phyloP scores from a whole-genome alignment of 208 protist species.

The Tetramitus jugosus region DNA sequence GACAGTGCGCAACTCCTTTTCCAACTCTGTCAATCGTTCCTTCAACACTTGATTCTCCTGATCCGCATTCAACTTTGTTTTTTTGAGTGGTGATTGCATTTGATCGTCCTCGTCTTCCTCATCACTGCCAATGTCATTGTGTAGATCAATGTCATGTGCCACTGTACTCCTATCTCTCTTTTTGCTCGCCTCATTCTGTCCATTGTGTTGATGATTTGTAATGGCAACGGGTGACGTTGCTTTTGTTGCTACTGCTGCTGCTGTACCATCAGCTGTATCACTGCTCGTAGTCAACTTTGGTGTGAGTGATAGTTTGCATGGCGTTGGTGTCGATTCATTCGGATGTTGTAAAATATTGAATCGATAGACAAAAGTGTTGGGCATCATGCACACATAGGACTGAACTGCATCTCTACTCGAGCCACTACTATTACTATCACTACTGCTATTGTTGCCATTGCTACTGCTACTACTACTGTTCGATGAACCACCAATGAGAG shows the following conservation, averaged over 20 bases:
- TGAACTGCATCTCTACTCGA: no score
- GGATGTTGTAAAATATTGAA: background rate
- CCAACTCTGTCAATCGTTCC: background rate
- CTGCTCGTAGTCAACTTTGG: background rate
- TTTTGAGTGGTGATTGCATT: background rate
- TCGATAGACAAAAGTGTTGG: background rate
- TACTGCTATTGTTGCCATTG: background rate
- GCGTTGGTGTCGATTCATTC: background rate
- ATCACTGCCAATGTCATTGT: no score
- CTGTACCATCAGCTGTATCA: background rate
- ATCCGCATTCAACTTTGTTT: background rate
- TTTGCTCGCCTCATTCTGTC: background rate
- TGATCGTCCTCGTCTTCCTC: background rate
- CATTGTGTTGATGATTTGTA: background rate
- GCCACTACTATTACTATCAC: no score
- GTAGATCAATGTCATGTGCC: no score
- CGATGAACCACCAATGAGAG: background rate
- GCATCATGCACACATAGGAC: no score
- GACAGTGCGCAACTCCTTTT: background rate
- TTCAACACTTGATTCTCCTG: background rate
- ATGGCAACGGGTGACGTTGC: background rate
- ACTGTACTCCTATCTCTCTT: no score
- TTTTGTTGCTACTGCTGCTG: background rate
- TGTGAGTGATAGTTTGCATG: background rate
- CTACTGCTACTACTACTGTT: background rate